Percentiles rank a stretch among this genome's conserved stretches.
phyloP scores from a whole-genome alignment of 2,329 filamentous ascomycete genomes.

The Phialophora chinensis region DNA sequence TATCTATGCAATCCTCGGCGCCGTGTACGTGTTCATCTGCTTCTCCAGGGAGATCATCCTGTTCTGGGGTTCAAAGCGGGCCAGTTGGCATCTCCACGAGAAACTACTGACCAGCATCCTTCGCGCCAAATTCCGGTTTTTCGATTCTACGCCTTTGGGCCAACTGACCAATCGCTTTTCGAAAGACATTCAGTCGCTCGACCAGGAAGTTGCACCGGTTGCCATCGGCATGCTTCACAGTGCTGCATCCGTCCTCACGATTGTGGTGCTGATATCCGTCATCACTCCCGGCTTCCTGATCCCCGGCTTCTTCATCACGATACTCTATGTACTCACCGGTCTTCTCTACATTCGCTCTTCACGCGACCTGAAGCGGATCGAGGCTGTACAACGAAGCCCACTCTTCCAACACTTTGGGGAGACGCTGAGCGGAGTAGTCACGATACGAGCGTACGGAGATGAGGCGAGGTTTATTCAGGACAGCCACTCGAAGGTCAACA shows the following conservation, averaged over 20 bases:
- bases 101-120: conserved; percentile 78
- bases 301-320: conserved; percentile 81
- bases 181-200: conserved; percentile 92
- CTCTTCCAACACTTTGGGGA: conserved; percentile 98
- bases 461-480: conserved; percentile 92
- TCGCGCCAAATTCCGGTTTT: conserved; percentile 94
- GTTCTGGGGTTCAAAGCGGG: conserved; percentile 88
- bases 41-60: conserved; percentile 83
- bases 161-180: conserved; percentile 99
- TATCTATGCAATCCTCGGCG: conserved; percentile 80
- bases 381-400: conserved; percentile 91
- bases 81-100: conserved; percentile 83
- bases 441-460: conserved; percentile 94
- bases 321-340: conserved; percentile 81
- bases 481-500: conserved; percentile 86
- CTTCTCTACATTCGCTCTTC: conserved; percentile 89
- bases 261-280: conserved; percentile 81
- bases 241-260: conserved; percentile 75
- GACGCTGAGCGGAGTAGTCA: conserved; percentile 91
- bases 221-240: conserved; percentile 78
- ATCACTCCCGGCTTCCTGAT: conserved; percentile 93
- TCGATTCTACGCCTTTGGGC: conserved; percentile 92
- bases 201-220: conserved; percentile 93
- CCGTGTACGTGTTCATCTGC: conserved; percentile 79
- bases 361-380: conserved; percentile 91